Evolutionary conservation across 805 yeast genomes (phyloP).

Genomic region (Monosporozyma unispora): DNA sequence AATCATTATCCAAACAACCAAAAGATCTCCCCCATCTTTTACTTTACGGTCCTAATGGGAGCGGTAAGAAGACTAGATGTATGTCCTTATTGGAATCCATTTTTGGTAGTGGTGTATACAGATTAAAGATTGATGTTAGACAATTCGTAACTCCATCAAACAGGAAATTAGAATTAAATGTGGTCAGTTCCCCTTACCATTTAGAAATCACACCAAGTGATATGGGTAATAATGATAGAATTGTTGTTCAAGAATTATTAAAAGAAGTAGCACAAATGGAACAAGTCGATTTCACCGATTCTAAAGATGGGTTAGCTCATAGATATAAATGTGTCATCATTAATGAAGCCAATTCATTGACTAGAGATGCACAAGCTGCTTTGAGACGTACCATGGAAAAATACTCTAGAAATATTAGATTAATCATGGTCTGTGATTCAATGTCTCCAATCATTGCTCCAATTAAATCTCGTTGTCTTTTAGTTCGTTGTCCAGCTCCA

Average conservation of each 20-base stretch:
- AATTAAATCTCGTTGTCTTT: slow-evolving; percentile 82
- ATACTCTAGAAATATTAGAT: slow-evolving; percentile 77
- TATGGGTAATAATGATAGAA: slow-evolving; percentile 91
- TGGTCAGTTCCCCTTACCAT: slow-evolving; percentile 86
- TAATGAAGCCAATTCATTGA: slow-evolving; percentile 82
- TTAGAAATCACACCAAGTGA: slow-evolving; percentile 94
- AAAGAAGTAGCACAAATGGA: slow-evolving; percentile 94
- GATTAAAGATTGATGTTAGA: slow-evolving; percentile 82
- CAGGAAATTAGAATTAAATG: slow-evolving; percentile 80
- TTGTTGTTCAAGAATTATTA: slow-evolving; percentile 86
- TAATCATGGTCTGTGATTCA: slow-evolving; percentile 78
- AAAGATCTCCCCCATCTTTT: slow-evolving; percentile 84
- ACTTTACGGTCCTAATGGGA: slow-evolving; percentile 92
- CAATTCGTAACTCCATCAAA: slow-evolving; percentile 66
- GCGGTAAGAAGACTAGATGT: slow-evolving; percentile 93
- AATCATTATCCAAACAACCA: slow-evolving; percentile 34
- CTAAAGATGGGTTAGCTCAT: slow-evolving; percentile 36
- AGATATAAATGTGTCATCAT: slow-evolving; percentile 75
- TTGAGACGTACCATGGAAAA: slow-evolving; percentile 94
- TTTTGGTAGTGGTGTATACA: slow-evolving; percentile 76
- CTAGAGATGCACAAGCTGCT: slow-evolving; percentile 94
- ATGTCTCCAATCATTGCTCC: slow-evolving; percentile 91
- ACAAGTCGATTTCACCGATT: slow-evolving; percentile 70
- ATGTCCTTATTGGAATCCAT: slow-evolving; percentile 69
- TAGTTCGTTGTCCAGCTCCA: slow-evolving; percentile 86